Base-by-base conservation (phyloP, 78 protist species). In the Dictyostelium citrinum region DNA sequence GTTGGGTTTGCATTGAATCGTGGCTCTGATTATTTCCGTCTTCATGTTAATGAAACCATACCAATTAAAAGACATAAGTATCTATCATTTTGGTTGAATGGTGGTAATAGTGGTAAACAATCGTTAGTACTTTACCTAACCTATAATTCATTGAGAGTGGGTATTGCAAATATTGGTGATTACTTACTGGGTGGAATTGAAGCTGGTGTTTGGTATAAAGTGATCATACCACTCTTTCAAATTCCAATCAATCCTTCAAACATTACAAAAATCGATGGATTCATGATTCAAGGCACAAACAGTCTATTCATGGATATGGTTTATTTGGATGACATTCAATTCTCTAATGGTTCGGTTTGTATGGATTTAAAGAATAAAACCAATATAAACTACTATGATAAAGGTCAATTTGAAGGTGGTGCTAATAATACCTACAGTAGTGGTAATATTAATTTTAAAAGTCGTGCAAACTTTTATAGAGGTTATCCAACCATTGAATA, bases 71-170 rank as follows among this genome's bases (percentile, higher is more conserved):
- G 75, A 46, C 83, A 78, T 58, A 88, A 88, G 14, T 88, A 49
- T 33, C 31, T 88, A 5, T 43, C 86, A 0, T 88, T 88, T 60
- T 88, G 93, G 93, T 60, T 88, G 17, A 78, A 76, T 68, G 85
- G 85, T 67, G 93, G 82, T 37, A 31, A 16, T 11, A 20, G 33
- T 20, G 86, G 61, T 17, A 67, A 78, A 64, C 85, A 46, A 51
- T 67, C 72, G 29, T 37, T 88, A 7, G 70, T 35, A 43, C 43
- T 78, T 5, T 75, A 75, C 11, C 9, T 41, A 41, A 75, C 81
- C 2, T 41, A 39, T n/a, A 41, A 75, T 41, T 41, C 61, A 10
- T 41, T 43, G 2, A 35, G 81, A 22, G 61, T 45, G 12, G 35
- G 67, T 22, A 75, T 75, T 7, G 72, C 51, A 1, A 60, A 64